Percentiles rank a stretch among this genome's conserved stretches.
These are phyloP conservation scores for Fraxinus angustifolia DNA, from an alignment of 305 asterid species.

Conservation along the genomic window DNA sequence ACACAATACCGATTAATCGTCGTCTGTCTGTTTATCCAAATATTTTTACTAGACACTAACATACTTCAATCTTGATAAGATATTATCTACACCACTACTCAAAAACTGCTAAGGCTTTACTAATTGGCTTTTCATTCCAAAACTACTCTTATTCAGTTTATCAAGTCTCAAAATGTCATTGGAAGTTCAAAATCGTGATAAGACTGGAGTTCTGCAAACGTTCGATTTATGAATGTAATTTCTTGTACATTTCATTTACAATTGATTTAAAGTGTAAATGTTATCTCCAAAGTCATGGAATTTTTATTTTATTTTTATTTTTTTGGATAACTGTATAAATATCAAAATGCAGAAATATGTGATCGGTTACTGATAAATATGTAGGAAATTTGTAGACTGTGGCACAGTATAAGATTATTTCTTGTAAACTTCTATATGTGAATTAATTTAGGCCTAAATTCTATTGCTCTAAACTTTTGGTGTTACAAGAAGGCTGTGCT, in stretches of 20 bases:
- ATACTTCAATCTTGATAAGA: not conserved
- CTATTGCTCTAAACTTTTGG: slow-evolving; percentile 11
- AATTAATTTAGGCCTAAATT: not conserved
- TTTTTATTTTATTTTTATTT: not conserved
- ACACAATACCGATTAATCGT: not conserved
- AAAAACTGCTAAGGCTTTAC: not conserved
- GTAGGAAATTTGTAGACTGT: not conserved
- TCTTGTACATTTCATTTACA: not conserved
- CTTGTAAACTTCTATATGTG: not conserved
- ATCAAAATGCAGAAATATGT: not conserved
- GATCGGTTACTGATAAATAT: not conserved
- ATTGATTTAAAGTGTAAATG: not conserved
- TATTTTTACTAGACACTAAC: not conserved
- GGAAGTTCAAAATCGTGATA: not conserved
- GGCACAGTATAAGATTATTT: not conserved
- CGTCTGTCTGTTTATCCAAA: not conserved
- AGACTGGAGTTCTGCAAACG: not conserved
- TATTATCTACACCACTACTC: not conserved
- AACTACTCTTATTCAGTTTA: not conserved
- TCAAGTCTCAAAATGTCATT: not conserved
- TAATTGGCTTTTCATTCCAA: not conserved
- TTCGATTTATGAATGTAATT: not conserved
- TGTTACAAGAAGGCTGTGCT: not conserved
- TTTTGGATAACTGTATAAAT: not conserved
- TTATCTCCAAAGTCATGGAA: not conserved